A percentile compares a stretch with the other conserved stretches of the same genome.
phyloP scores from a whole-genome alignment of 106 monocot species.

The Agapanthus africanus region DNA sequence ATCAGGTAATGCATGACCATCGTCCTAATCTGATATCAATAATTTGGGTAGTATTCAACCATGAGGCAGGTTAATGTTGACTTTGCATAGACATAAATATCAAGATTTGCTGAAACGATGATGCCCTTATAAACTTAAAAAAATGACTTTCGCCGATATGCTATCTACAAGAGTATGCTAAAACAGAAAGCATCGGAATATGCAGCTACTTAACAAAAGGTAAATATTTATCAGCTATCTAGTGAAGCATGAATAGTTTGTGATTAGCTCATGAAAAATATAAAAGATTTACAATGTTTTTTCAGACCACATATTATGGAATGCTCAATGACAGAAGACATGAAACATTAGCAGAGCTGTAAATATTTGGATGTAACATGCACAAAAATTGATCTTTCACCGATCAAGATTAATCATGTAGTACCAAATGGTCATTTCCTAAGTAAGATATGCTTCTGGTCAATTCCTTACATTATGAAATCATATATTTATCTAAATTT shows the following conservation, averaged over 20 bases:
- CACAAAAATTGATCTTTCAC: background rate
- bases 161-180: background rate
- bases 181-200: background rate
- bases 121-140: background rate
- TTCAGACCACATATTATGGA: background rate
- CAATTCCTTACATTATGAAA: no score
- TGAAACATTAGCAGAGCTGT: background rate
- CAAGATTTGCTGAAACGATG: no score
- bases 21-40: background rate
- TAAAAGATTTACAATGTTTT: background rate
- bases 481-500: no score
- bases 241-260: background rate
- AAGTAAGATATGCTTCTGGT: no score
- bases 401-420: background rate
- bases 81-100: background rate
- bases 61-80: background rate
- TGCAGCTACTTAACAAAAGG: background rate
- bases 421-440: background rate
- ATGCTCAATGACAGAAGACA: background rate
- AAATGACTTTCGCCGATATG: background rate
- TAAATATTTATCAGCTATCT: background rate
- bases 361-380: background rate
- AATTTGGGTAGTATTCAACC: background rate
- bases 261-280: background rate
- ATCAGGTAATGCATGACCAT: background rate